These are phyloP conservation scores for Fusarium longipes DNA, from an alignment of 2,329 filamentous ascomycete genomes.

Conservation along the genomic window DNA sequence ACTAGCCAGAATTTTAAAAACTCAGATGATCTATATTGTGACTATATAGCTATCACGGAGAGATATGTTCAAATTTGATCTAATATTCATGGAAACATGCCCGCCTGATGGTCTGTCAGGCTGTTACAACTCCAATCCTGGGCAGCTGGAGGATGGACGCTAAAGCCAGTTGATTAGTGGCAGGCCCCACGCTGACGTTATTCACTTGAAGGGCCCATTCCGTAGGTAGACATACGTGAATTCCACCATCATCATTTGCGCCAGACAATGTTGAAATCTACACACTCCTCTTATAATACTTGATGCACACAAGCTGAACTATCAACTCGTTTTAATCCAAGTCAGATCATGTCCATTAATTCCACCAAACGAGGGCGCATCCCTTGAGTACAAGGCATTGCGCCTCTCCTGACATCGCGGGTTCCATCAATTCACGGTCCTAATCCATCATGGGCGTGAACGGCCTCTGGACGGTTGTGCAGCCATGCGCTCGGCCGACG, in stretches of 20 bases:
- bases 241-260: not conserved
- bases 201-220: conserved; percentile 7
- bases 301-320: not conserved
- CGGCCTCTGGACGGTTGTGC: conserved; percentile 94
- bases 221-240: conserved; percentile 19
- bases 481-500: conserved; percentile 93
- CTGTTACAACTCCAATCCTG: too few relatives aligned
- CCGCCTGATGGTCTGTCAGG: too few relatives aligned
- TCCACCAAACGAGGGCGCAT: conserved; percentile 32
- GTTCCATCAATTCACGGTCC: conserved; percentile 23
- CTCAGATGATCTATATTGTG: too few relatives aligned
- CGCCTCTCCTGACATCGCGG: conserved; percentile 7
- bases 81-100: not conserved
- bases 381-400: conserved; percentile 30
- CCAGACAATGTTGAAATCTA: not conserved
- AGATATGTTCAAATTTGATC: not conserved
- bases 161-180: conserved; percentile 29
- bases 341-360: conserved; percentile 26
- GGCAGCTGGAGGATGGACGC: not conserved
- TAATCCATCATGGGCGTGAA: conserved; percentile 86
- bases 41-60: not conserved
- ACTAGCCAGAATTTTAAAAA: too few relatives aligned
- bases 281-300: not conserved
- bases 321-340: not conserved
- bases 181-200: conserved; percentile 44